phyloP scores from a whole-genome alignment of 192 early-diverging fungal genomes.

The Phlyctochytrium arcticum region DNA sequence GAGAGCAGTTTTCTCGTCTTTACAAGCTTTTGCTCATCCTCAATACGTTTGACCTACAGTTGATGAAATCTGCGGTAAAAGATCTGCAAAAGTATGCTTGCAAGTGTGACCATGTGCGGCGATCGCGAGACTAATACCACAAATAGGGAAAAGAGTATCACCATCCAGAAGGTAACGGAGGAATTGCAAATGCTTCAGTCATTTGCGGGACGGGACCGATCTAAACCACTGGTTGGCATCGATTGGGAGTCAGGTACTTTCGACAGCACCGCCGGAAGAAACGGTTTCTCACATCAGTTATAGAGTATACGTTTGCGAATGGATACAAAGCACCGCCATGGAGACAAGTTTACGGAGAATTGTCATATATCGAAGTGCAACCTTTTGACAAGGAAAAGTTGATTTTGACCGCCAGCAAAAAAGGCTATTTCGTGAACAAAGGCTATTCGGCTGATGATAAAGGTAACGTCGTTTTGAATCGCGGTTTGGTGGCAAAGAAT shows the following conservation, averaged over 20 bases:
- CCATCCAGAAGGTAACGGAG: constrained; percentile 45
- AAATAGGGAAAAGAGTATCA: constrained; percentile 34
- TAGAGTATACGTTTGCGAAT: constrained; percentile 58
- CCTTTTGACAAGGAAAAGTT: constrained; percentile 45
- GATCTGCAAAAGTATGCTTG: constrained; percentile 31
- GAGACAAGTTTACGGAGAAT: constrained; percentile 58
- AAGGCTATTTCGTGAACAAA: constrained; percentile 59
- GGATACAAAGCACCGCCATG: constrained; percentile 59
- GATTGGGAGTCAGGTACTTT: constrained; percentile 53
- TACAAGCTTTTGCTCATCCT: constrained; percentile 54
- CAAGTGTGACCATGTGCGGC: neutral
- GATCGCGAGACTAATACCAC: neutral
- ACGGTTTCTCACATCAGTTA: neutral
- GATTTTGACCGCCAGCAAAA: constrained; percentile 51
- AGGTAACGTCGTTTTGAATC: constrained; percentile 27
- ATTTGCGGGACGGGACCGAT: constrained; percentile 37
- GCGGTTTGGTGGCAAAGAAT: neutral
- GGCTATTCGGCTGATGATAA: constrained; percentile 50
- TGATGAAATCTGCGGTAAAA: constrained; percentile 45
- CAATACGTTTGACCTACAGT: constrained; percentile 50
- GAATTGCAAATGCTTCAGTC: constrained; percentile 52
- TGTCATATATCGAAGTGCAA: constrained; percentile 49
- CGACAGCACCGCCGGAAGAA: neutral
- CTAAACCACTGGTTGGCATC: constrained; percentile 43
- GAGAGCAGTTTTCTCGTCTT: constrained; percentile 43